A percentile compares a stretch with the other conserved stretches of the same genome.
Conservation (phyloP, 495 filamentous ascomycete species). For the Aspergillus panamensis region DNA sequence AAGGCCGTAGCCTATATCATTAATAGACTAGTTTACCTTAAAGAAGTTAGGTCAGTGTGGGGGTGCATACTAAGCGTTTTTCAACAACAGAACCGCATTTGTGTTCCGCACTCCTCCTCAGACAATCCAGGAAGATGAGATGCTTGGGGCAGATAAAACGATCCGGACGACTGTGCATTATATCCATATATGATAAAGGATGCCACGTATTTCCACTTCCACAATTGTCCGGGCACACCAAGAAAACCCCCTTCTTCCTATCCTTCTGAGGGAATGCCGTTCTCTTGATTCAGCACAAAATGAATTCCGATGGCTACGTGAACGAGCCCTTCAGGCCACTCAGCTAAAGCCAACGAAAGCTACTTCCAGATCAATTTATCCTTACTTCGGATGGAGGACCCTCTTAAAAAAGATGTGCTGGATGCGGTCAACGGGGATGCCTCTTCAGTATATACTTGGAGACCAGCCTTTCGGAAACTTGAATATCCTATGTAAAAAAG, state of each 20-base stretch:
- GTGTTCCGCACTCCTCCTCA: too few relatives aligned
- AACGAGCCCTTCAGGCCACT: constrained; percentile 47
- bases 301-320: constrained; percentile 84
- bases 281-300: constrained; percentile 61
- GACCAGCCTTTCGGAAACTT: constrained; percentile 83
- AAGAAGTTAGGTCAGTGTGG: too few relatives aligned
- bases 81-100: too few relatives aligned
- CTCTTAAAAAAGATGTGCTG: constrained; percentile 50
- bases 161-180: too few relatives aligned
- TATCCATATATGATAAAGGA: constrained; percentile 29
- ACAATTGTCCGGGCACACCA: constrained; percentile 55
- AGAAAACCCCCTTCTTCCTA: constrained; percentile 57
- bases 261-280: constrained; percentile 68
- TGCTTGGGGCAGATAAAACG: too few relatives aligned
- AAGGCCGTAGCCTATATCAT: too few relatives aligned
- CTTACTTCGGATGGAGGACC: constrained; percentile 24
- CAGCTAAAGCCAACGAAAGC: constrained; percentile 12
- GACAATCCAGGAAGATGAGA: too few relatives aligned
- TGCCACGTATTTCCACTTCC: constrained; percentile 71
- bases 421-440: constrained; percentile 60
- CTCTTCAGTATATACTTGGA: constrained; percentile 87
- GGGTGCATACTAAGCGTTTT: too few relatives aligned
- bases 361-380: neutral
- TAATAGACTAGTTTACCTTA: too few relatives aligned
- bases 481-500: constrained; percentile 68